Base-by-base conservation (phyloP, 345 rosid genomes). In the Isatis tinctoria region DNA sequence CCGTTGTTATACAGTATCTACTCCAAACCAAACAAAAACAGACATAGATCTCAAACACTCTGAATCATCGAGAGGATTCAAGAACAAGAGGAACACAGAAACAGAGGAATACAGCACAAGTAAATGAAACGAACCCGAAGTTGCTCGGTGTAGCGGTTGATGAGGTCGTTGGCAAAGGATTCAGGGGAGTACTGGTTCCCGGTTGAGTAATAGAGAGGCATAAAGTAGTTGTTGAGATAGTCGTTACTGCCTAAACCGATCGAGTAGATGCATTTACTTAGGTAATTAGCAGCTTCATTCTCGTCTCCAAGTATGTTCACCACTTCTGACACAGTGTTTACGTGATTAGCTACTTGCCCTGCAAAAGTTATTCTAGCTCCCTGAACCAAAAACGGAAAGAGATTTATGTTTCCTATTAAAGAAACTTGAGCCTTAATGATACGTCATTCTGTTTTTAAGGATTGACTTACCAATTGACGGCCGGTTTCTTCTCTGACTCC, bases 191-290 rank as follows among this genome's bases (percentile, higher is more conserved):
- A 94, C 10, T 74, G 93, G 52, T 70, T 80, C 22, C 84, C 33
- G 8, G 84, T 75, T 8, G 88, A 74, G 85, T 94, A 94, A 39
- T 61, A 70, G 7, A 66, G 74, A 10, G 98, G 96, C 93, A 86
- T 86, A 79, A 91, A 93, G 70, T 93, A 93, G 81, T 94, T 94
- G 68, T 91, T 94, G 37, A 94, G 92, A 73, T 94, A 94, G 62
- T 94, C 98, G 74, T 94, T 94, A 84, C 96, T 94, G 4, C 98
- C 98, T 43, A 94, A 78, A 0, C 90, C 95, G 14, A 91, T 82
- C 0, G 94, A 78, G 80, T 78, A 87, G 35, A 94, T 88, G 77
- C 96, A 91, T 72, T 82, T 81, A 70, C 91, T 86, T 22, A 94
- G 74, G 70, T 89, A 76, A 73, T 80, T 39, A 27, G 93, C 81